Base-by-base conservation (phyloP, 805 yeast genomes). In the Monosporozyma servazzii region DNA sequence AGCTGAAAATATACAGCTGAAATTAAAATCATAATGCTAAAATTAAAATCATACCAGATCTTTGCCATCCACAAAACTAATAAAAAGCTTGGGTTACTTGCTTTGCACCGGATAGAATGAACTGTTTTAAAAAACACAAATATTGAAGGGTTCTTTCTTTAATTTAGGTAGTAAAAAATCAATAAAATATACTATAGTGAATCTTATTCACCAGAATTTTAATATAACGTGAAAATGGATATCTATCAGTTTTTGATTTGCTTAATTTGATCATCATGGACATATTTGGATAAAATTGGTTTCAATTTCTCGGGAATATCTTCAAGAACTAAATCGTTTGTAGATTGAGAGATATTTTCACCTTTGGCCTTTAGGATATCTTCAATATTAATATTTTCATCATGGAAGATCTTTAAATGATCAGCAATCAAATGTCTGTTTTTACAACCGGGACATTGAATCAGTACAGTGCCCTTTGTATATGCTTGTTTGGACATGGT, bases 401-500 rank as follows among this genome's bases (percentile, higher is more conserved):
- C 96, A n/a, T 82, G 79, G 62, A 90, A 89, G 31, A 90, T 86
- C 71, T 81, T 83, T 53, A 85, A 69, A 63, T 85, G 90, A 64
- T 91, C 98, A 0, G 97, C 96, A 41, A 91, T 90, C 62, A 91
- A 71, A 64, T 91, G 98, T 56, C 96, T 79, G 62, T 79, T 83
- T 56, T 84, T 76, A 66, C 98, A 91, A 15, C 89, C 86, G 0
- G 98, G 98, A 65, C 98, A 91, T 61, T 88, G 88, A 23, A 91
- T 84, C 48, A 88, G 70, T 3, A 91, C 96, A 0, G 96, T 83
- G 1, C 98, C 98, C 9, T 75, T 71, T 13, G 84, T 79, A 65
- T 91, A 91, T 0, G 96, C 90, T 68, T 91, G 98, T 58, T 90
- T 90, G 5, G 96, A 85, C 62, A 91, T 84, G n/a, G 84, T 77